Base-by-base conservation (phyloP, 2,329 filamentous ascomycete genomes). In the Alternaria brassicicola region DNA sequence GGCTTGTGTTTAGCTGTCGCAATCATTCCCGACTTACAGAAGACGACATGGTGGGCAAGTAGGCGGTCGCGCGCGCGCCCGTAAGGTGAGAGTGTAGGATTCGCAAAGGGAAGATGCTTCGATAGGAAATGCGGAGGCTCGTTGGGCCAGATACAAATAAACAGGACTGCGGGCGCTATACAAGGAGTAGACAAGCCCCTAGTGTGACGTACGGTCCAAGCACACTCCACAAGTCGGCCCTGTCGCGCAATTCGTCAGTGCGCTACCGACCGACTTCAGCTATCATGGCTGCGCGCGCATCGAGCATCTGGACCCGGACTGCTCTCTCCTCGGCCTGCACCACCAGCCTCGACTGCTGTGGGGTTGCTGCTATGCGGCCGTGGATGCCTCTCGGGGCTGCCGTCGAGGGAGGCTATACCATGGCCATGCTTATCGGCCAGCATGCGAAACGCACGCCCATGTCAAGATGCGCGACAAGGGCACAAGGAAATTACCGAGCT, bases 21-120 rank as follows among this genome's bases (percentile, higher is more conserved):
- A 39, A 12, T 15, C 4, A 10, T 10, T 19, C 4, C 0, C 13
- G 17, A 64, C 67, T 62, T n/a, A 67, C 67, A 3, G 65, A 62
- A 36, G 62, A 57, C 59, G 68, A 70, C 68, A 70, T 70, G 55
- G 23, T 66, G 58, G 65, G 57, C 59, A 53, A 51, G 31, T 39
- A 45, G 49, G 61, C 48, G 46, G 53, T 54, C 31, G 52, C 50
- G 30, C 31, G 52, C 50, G 30, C 50, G 52, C 46, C 60, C 60
- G 59, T 33, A 33, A 58, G 30, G 43, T 52, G 35, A 45, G 41
- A 43, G 23, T 21, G 50, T 21, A 50, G 41, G 43, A 48, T n/a
- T 25, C 13, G 48, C 43, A 35, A 46, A 49, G 51, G 57, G 45
- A 55, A 54, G 51, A 63, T 55, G 43, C 33, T 47, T 28, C 35